These are phyloP conservation scores for Cercospora zeina DNA, from an alignment of 2,329 filamentous ascomycete genomes.

Conservation along the genomic window DNA sequence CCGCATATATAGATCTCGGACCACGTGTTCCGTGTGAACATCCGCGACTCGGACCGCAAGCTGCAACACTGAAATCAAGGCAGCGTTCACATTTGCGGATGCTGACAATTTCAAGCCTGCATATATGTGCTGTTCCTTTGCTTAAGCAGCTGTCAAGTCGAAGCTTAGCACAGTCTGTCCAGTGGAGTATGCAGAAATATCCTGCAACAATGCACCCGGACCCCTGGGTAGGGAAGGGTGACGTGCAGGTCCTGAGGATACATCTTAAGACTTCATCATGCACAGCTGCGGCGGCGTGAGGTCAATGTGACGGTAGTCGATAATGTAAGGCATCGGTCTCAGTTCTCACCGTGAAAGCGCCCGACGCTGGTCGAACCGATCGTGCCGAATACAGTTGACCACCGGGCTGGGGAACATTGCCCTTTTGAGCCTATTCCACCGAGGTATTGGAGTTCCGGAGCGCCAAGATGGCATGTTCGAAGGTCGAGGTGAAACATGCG, in stretches of 20 bases:
- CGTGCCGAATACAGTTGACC: background rate
- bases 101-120: constrained; percentile 18
- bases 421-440: background rate
- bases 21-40: background rate
- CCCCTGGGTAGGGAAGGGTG: background rate
- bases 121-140: background rate
- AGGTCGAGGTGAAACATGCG: constrained; percentile 8
- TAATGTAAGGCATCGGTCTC: background rate
- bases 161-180: background rate
- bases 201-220: background rate
- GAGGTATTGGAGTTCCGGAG: background rate
- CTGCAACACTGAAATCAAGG: constrained; percentile 1
- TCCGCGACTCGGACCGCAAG: background rate
- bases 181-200: background rate
- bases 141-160: constrained; percentile 9
- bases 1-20: background rate
- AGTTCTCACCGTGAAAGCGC: background rate
- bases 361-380: background rate
- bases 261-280: background rate
- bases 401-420: background rate
- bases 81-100: background rate
- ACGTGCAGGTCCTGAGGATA: background rate
- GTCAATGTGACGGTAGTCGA: background rate
- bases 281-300: background rate
- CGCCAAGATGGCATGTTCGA: background rate